phyloP scores from a whole-genome alignment of 306 rosid genomes.

The Coriaria nepalensis region DNA sequence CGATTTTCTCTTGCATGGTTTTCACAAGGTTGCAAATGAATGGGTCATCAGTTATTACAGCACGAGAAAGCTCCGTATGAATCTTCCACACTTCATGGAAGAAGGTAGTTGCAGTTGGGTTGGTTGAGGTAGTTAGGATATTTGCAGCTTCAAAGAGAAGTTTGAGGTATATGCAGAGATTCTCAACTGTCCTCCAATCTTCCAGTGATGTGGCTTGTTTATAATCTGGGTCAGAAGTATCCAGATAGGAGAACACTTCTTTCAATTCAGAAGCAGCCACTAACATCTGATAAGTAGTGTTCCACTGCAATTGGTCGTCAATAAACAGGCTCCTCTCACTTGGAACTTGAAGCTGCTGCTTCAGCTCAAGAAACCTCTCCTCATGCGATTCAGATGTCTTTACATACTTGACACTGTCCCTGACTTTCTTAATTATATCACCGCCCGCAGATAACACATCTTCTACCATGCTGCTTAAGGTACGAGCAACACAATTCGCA shows the following conservation, averaged over 20 bases:
- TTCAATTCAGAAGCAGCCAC: constrained; percentile 66
- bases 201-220: constrained; percentile 58
- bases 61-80: constrained; percentile 59
- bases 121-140: constrained; percentile 46
- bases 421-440: constrained; percentile 44
- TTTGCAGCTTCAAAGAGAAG: constrained; percentile 63
- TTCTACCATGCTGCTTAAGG: constrained; percentile 52
- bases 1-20: constrained; percentile 49
- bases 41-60: constrained; percentile 47
- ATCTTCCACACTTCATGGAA: constrained; percentile 91
- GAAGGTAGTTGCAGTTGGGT: constrained; percentile 55
- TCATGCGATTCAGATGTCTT: constrained; percentile 79
- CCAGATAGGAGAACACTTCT: constrained; percentile 79
- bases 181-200: constrained; percentile 80
- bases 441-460: constrained; percentile 44
- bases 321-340: constrained; percentile 58
- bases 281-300: constrained; percentile 84
- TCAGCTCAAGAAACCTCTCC: constrained; percentile 68
- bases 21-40: constrained; percentile 36
- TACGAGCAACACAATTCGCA: constrained; percentile 70
- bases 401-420: constrained; percentile 73
- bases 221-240: constrained; percentile 77
- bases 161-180: constrained; percentile 53
- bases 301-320: constrained; percentile 79
- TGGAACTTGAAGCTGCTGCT: constrained; percentile 80